Percentiles rank a stretch among this genome's conserved stretches.
These are phyloP conservation scores for Pseudotulostoma volvatum DNA, from an alignment of 495 filamentous ascomycete species.

Conservation along the genomic window DNA sequence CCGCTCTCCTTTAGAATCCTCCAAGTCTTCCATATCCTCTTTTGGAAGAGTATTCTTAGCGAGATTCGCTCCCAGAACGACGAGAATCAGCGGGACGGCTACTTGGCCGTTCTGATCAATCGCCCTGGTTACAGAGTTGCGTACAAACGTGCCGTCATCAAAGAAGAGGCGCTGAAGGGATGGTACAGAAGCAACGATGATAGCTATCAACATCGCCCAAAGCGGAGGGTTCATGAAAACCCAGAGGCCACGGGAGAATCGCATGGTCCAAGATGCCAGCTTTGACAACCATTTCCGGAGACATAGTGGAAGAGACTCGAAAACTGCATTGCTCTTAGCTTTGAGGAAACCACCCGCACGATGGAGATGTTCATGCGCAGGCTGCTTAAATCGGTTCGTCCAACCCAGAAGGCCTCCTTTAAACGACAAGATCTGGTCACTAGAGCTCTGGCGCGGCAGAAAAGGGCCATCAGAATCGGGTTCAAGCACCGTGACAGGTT, in stretches of 20 bases:
- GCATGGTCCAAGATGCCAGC: slow-evolving; percentile 21
- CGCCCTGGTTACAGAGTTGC: slow-evolving; percentile 83
- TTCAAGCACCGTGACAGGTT: too few species aligned
- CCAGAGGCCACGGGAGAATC: slow-evolving; percentile 53
- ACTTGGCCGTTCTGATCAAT: slow-evolving; percentile 74
- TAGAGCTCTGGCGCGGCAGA: slow-evolving; percentile 5
- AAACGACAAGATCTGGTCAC: not conserved
- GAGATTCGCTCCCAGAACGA: slow-evolving; percentile 90
- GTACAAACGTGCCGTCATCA: slow-evolving; percentile 71
- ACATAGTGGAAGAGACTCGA: slow-evolving; percentile 38
- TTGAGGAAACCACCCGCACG: slow-evolving; percentile 10
- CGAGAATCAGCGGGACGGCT: slow-evolving; percentile 85
- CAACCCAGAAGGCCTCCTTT: slow-evolving; percentile 4
- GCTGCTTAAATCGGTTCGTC: slow-evolving; percentile 13
- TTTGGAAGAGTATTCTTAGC: slow-evolving; percentile 55
- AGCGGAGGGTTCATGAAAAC: slow-evolving; percentile 97
- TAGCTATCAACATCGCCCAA: slow-evolving; percentile 86
- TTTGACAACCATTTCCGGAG: slow-evolving; percentile 37
- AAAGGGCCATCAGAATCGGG: slow-evolving; percentile 15
- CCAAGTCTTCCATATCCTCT: slow-evolving; percentile 36
- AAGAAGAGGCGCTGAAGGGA: slow-evolving; percentile 74
- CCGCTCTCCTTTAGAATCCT: slow-evolving; percentile 50
- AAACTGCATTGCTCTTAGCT: slow-evolving; percentile 13
- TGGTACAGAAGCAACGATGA: slow-evolving; percentile 84
- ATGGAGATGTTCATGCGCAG: slow-evolving; percentile 8